Percentiles rank a stretch among this genome's conserved stretches.
Evolutionary conservation across 2,329 filamentous ascomycete genomes (phyloP).

Genomic region (Didymella keratinophila): DNA sequence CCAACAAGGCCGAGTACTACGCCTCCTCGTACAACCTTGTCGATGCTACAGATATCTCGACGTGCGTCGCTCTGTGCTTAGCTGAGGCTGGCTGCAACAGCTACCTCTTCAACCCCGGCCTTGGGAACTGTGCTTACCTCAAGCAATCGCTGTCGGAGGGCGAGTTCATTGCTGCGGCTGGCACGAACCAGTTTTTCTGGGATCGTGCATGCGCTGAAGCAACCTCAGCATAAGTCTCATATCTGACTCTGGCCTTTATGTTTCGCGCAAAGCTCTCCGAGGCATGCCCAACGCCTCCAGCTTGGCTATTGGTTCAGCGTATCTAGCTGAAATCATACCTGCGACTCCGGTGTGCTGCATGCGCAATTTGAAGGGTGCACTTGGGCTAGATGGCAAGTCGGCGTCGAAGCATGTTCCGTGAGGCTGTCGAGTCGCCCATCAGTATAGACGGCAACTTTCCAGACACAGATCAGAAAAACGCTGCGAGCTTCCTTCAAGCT

Average conservation of each 20-base stretch:
- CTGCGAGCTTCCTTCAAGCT: too few relatives aligned
- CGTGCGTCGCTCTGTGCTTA: conserved; percentile 22
- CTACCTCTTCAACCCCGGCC: conserved; percentile 22
- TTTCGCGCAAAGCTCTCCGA: too few relatives aligned
- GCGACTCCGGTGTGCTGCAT: too few relatives aligned
- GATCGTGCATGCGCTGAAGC: conserved; percentile 13
- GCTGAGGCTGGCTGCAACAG: conserved; percentile 23
- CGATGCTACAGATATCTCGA: conserved; percentile 18
- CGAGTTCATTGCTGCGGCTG: conserved; percentile 17
- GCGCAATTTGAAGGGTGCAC: too few relatives aligned
- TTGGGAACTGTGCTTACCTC: conserved; percentile 20
- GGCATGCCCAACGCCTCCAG: too few relatives aligned
- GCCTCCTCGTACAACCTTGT: conserved; percentile 28
- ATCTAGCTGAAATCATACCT: too few relatives aligned
- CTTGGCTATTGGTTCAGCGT: too few relatives aligned
- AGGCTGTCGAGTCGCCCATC: too few relatives aligned
- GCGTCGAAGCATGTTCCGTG: too few relatives aligned
- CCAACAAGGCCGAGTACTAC: conserved; percentile 24
- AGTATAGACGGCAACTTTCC: too few relatives aligned
- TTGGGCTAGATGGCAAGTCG: too few relatives aligned
- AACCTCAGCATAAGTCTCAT: neutral
- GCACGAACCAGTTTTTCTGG: conserved; percentile 20
- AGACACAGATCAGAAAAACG: too few relatives aligned
- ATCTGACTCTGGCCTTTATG: neutral
- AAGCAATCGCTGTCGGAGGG: conserved; percentile 9